phyloP scores from a whole-genome alignment of 768 basidiomycete genomes.

The Clitopilus passeckerianus region DNA sequence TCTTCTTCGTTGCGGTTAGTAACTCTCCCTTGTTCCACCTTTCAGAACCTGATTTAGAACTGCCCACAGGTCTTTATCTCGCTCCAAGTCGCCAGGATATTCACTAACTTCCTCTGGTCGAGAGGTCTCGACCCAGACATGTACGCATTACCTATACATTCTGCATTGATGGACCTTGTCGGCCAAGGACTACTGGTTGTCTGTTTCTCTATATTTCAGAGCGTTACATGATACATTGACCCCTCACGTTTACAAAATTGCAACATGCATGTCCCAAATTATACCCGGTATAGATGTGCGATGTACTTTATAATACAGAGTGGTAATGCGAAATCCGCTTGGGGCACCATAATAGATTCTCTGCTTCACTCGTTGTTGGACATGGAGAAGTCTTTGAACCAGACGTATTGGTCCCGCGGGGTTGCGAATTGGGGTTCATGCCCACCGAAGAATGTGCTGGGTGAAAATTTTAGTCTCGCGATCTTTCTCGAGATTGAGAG shows the following conservation, averaged over 20 bases:
- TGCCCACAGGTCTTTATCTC: slow-evolving; percentile 60
- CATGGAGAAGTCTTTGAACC: slow-evolving; percentile 70
- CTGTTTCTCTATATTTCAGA: slow-evolving; percentile 65
- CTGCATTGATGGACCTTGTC: slow-evolving; percentile 80
- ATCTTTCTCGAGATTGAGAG: not conserved
- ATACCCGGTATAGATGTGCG: slow-evolving; percentile 8
- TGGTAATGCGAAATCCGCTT: too few relatives aligned
- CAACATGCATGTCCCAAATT: too few relatives aligned
- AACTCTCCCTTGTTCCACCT: slow-evolving; percentile 1
- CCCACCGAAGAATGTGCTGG: slow-evolving; percentile 76
- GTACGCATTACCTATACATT: slow-evolving; percentile 91
- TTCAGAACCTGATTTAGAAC: not conserved
- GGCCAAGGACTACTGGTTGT: slow-evolving; percentile 77
- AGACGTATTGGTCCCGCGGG: slow-evolving; percentile 68
- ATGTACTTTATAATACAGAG: not conserved
- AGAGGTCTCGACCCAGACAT: slow-evolving; percentile 81
- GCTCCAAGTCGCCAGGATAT: slow-evolving; percentile 53
- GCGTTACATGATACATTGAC: slow-evolving; percentile 12
- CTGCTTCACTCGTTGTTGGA: not conserved
- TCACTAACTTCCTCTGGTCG: slow-evolving; percentile 79
- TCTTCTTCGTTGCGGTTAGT: slow-evolving; percentile 78
- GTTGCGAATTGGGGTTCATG: slow-evolving; percentile 63
- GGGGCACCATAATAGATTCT: not conserved
- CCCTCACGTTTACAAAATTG: not conserved
- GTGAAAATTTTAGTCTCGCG: not conserved